Percentiles rank a stretch among this genome's conserved stretches.
Evolutionary conservation across 2,329 filamentous ascomycete species (phyloP).

Genomic region (Teratosphaeriaceae sp.): DNA sequence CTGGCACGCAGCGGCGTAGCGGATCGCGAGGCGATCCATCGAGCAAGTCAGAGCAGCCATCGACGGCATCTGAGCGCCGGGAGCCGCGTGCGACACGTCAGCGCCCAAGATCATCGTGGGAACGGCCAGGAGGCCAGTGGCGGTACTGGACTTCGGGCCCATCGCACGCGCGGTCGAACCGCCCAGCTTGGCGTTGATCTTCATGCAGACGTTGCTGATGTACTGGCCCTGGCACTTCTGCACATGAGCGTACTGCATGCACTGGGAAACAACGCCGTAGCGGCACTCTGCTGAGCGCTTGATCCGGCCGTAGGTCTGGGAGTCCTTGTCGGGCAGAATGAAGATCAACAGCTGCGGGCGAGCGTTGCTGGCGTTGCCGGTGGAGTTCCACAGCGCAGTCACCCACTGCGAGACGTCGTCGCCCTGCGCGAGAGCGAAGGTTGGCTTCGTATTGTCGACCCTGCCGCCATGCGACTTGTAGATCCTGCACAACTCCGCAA

Average conservation of each 20-base stretch:
- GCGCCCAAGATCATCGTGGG: slow-evolving; percentile 82
- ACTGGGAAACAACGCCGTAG: slow-evolving; percentile 76
- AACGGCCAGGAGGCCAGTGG: slow-evolving; percentile 29
- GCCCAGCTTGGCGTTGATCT: slow-evolving; percentile 92
- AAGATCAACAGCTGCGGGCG: slow-evolving; percentile 74
- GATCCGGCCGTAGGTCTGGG: slow-evolving; percentile 69
- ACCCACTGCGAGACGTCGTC: slow-evolving; percentile 25
- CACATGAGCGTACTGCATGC: slow-evolving; percentile 67
- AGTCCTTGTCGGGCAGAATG: slow-evolving; percentile 64
- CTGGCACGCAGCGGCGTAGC: slow-evolving; percentile 72
- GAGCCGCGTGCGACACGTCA: slow-evolving; percentile 79
- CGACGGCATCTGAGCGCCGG: slow-evolving; percentile 60
- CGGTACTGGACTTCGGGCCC: slow-evolving; percentile 28
- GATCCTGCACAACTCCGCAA: slow-evolving; percentile 54
- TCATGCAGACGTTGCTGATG: slow-evolving; percentile 90
- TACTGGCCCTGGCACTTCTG: slow-evolving; percentile 69
- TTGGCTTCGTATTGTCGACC: slow-evolving; percentile 42
- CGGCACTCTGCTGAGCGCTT: slow-evolving; percentile 87
- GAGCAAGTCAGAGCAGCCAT: slow-evolving; percentile 85
- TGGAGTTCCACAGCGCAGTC: slow-evolving; percentile 45
- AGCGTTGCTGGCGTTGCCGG: slow-evolving; percentile 46
- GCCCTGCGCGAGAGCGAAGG: slow-evolving; percentile 31
- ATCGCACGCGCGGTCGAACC: slow-evolving; percentile 60
- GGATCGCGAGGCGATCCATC: slow-evolving; percentile 61
- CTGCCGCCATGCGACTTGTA: slow-evolving; percentile 57